These are phyloP conservation scores for Candida oleophila DNA, from an alignment of 805 yeast genomes.

Conservation along the genomic window DNA sequence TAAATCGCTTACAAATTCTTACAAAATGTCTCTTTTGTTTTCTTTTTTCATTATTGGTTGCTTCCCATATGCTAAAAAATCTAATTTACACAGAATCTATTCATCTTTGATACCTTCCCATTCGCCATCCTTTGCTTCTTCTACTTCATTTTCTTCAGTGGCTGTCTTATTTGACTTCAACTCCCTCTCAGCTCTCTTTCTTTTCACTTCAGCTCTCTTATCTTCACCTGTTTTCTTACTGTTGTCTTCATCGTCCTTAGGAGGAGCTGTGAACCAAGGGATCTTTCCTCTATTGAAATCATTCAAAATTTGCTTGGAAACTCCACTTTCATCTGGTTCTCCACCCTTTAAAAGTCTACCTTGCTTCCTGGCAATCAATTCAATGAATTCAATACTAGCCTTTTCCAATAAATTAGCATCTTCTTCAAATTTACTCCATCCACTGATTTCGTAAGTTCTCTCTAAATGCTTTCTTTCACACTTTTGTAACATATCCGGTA, in stretches of 20 bases:
- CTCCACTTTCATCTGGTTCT: conserved; percentile 94
- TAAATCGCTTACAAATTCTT: too few relatives aligned
- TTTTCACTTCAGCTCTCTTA: conserved; percentile 51
- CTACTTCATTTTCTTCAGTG: conserved; percentile 20
- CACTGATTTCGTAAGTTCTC: conserved; percentile 91
- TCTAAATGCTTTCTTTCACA: conserved; percentile 90
- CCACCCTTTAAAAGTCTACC: conserved; percentile 96
- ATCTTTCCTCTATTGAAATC: conserved; percentile 97
- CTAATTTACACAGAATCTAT: conserved; percentile 3
- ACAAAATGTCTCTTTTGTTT: neutral
- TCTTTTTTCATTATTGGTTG: neutral
- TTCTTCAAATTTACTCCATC: conserved; percentile 63
- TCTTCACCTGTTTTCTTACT: conserved; percentile 50
- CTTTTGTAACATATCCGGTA: conserved; percentile 79
- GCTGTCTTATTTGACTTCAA: conserved; percentile 21
- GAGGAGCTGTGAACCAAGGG: conserved; percentile 98
- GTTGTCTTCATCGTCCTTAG: conserved; percentile 59
- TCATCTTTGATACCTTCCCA: conserved; percentile 29
- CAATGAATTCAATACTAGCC: conserved; percentile 69
- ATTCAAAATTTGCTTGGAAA: conserved; percentile 83
- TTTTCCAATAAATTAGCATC: conserved; percentile 46
- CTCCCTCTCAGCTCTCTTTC: conserved; percentile 53
- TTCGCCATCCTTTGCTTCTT: conserved; percentile 14
- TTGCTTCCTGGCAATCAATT: conserved; percentile 85
- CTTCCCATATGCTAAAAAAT: neutral